Evolutionary conservation across 768 basidiomycete species (phyloP), one percentile per base, ranked within the genome.

Genomic region (Cyclocybe cylindracea): DNA sequence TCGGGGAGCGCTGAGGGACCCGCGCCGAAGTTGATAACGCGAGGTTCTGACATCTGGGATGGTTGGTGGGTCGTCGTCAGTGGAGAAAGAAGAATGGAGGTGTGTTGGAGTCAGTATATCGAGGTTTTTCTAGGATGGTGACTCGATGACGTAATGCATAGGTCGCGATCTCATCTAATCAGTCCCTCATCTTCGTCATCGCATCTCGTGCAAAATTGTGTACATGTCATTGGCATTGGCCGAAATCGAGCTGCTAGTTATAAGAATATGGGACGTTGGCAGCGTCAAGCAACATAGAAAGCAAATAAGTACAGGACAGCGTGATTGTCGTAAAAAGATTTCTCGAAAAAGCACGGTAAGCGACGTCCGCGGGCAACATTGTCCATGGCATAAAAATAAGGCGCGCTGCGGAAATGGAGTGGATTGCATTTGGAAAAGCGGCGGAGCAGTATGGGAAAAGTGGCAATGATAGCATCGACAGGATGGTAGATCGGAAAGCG

Each of bases 1-100:
- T 85, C 79, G 11, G 97, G 97, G 38, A 99, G 78, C 0, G 91
- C 87, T 14, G 94, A 97, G 11, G 97, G 97, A 1, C 97, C 97
- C 46, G 97, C 88, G 45, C 93, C 91, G 69, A 98, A 93, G 76
- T 99, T 98, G 65, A 89, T 80, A 34, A 85, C 78, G 47, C 93
- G 79, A 47, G 50, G 47, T 35, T 59, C 50, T 10, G 57, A 38
- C 51, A 58, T 53, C 14, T 31, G 41, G 32, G 38, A 24, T n/a
- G 47, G 16, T 49, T 34, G 18, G 37, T 52, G 46, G 38, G 10
- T 24, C 24, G 35, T 44, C 33, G 29, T 35, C 11, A 13, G 14
- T 36, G 11, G 33, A 33, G 19, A 33, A 18, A 32, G 39, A 39
- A 8, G 13, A 14, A 47, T 48, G 44, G 39, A 33, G 14, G 39